Conservation (phyloP, 768 basidiomycete genomes). For the Gloeostereum incarnatum region DNA sequence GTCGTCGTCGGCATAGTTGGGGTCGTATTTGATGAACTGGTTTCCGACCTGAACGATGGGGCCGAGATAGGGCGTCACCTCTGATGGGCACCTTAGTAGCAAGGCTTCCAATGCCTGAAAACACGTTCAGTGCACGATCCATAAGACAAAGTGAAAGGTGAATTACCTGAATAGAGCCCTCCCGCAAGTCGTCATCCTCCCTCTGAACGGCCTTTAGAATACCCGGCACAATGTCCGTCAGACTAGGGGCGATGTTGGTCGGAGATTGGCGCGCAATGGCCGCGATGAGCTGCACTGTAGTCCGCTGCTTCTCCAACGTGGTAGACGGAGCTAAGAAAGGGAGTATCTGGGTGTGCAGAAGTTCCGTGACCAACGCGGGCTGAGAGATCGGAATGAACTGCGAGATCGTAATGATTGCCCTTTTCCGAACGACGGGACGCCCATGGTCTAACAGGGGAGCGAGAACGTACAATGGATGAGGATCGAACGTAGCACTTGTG, state of each 20-base stretch:
- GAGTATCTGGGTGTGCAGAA: constrained; percentile 50
- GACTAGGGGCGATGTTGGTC: constrained; percentile 47
- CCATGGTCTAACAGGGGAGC: constrained; percentile 66
- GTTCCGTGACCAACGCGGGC: constrained; percentile 47
- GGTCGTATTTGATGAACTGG: constrained; percentile 87
- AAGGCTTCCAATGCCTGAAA: constrained; percentile 76
- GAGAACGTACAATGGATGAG: constrained; percentile 56
- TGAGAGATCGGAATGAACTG: constrained; percentile 75
- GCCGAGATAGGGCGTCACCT: constrained; percentile 64
- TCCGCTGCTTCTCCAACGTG: constrained; percentile 61
- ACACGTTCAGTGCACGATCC: constrained; percentile 1
- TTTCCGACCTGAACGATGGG: constrained; percentile 62
- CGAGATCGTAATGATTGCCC: constrained; percentile 78
- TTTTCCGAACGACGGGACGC: constrained; percentile 85
- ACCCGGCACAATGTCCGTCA: constrained; percentile 59
- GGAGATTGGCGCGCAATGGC: constrained; percentile 74
- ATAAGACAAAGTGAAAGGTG: background rate
- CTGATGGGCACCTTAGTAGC: constrained; percentile 74
- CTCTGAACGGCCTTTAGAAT: constrained; percentile 59
- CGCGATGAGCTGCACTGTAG: constrained; percentile 70
- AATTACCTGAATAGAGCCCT: constrained; percentile 72
- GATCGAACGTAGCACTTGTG: constrained; percentile 37
- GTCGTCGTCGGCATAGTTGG: constrained; percentile 45
- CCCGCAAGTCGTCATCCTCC: constrained; percentile 79
- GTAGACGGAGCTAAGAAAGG: constrained; percentile 46